Percentiles rank a stretch among this genome's conserved stretches.
Evolutionary conservation across 306 rosid genomes (phyloP).

Genomic region (Dryas alaskensis): DNA sequence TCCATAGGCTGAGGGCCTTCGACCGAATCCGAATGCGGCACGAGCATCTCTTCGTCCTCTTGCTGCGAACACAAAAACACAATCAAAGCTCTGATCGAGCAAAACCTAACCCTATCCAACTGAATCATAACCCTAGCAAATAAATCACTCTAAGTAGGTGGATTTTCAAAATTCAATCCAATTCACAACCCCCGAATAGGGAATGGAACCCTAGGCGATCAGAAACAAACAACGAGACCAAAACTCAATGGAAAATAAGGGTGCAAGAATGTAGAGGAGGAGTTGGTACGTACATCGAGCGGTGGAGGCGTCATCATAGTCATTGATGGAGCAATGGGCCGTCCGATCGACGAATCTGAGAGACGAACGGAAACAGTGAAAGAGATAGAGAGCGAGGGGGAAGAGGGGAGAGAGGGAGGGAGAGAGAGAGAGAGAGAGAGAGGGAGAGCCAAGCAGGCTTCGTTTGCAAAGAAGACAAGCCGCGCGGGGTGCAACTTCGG

Average conservation of each 20-base stretch:
- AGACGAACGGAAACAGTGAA: conserved; percentile 29
- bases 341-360: conserved; percentile 54
- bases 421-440: neutral
- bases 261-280: conserved; percentile 2
- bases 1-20: conserved; percentile 69
- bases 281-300: conserved; percentile 37
- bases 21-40: conserved; percentile 52
- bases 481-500: conserved; percentile 16
- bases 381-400: conserved; percentile 1
- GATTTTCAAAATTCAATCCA: conserved; percentile 23
- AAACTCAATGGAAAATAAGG: conserved; percentile 6
- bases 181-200: conserved; percentile 15
- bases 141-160: conserved; percentile 9
- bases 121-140: conserved; percentile 46
- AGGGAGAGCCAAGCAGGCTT: neutral
- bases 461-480: conserved; percentile 18
- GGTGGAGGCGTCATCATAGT: conserved; percentile 58
- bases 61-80: conserved; percentile 38
- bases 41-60: conserved; percentile 62
- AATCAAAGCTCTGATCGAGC: conserved; percentile 39
- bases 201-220: conserved; percentile 29
- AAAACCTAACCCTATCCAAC: conserved; percentile 39
- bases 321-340: conserved; percentile 36
- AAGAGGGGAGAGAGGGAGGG: neutral
- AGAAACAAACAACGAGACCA: conserved; percentile 20